A percentile compares a stretch with the other conserved stretches of the same genome.
phyloP scores from a whole-genome alignment of 164 flowering plant genomes.

The Macadamia integrifolia region DNA sequence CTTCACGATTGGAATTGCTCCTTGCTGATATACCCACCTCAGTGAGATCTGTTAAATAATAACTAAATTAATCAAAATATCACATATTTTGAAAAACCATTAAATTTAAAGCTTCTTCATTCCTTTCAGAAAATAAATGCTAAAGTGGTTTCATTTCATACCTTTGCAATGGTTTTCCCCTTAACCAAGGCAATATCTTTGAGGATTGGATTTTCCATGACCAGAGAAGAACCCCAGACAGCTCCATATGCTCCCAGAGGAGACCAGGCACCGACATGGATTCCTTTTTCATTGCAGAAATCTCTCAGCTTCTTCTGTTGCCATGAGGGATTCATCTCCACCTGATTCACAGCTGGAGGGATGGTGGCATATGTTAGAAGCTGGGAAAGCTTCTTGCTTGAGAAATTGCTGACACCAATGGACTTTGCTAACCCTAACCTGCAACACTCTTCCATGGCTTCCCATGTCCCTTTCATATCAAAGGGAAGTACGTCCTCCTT shows the following conservation, averaged over 20 bases:
- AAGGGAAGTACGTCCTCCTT: not conserved
- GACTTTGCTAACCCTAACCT: constrained; percentile 7
- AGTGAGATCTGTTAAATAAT: no score
- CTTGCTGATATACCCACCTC: no score
- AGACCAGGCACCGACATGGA: not conserved
- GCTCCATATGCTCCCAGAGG: constrained; percentile 6
- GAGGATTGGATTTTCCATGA: not conserved
- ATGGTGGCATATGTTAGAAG: no score
- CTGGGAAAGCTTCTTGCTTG: constrained; percentile 6
- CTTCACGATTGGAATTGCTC: no score
- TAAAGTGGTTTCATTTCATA: not conserved
- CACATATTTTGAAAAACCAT: no score
- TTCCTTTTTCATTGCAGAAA: constrained; percentile 3
- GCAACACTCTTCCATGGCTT: constrained; percentile 8
- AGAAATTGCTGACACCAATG: constrained; percentile 11
- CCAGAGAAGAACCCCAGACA: not conserved
- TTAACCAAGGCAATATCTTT: constrained; percentile 4
- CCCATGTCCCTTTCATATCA: constrained; percentile 4
- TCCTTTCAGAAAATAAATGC: no score
- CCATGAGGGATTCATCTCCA: constrained; percentile 10
- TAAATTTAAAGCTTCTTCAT: no score
- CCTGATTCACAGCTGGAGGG: constrained; percentile 7
- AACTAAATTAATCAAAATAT: no score
- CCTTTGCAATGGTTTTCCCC: constrained; percentile 9
- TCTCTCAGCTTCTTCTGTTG: constrained; percentile 11